A percentile compares a stretch with the other conserved stretches of the same genome.
Conservation (phyloP, 2,329 filamentous ascomycete genomes). For the Trichoderma sp. region DNA sequence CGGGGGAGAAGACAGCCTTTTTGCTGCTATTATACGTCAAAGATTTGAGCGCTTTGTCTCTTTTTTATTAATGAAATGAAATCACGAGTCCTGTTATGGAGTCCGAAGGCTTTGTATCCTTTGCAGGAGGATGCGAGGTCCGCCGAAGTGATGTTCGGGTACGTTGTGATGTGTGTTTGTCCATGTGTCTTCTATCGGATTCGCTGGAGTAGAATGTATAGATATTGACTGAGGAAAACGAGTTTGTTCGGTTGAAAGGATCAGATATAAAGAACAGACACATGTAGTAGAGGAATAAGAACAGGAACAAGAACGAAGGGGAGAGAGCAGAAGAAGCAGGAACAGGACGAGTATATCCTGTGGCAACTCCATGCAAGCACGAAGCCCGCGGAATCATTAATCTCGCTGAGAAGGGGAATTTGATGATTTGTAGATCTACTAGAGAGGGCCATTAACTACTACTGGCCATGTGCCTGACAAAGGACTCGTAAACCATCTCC, state of each 20-base stretch:
- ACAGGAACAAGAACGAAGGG: no score
- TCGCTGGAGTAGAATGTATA: neutral
- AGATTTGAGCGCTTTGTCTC: neutral
- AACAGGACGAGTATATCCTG: neutral
- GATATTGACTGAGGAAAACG: neutral
- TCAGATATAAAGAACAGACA: neutral
- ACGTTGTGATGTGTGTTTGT: neutral
- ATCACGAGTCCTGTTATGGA: neutral
- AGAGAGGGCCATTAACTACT: neutral
- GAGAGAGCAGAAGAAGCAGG: neutral
- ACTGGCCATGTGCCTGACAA: neutral
- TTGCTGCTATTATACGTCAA: neutral
- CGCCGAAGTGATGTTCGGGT: neutral
- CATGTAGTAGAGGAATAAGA: neutral
- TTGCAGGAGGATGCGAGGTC: neutral
- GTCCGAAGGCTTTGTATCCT: neutral
- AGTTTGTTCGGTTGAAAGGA: neutral
- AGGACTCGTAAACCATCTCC: neutral
- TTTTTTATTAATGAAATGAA: slow-evolving; percentile 9
- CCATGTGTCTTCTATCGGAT: neutral
- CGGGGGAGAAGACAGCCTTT: neutral
- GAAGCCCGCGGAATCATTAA: neutral
- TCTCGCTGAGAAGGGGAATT: neutral
- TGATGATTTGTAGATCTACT: neutral
- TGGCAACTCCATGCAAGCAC: neutral